Percentiles rank a stretch among this genome's conserved stretches.
Conservation (phyloP, 2,329 filamentous ascomycete genomes). For the Escovopsis weberi region DNA sequence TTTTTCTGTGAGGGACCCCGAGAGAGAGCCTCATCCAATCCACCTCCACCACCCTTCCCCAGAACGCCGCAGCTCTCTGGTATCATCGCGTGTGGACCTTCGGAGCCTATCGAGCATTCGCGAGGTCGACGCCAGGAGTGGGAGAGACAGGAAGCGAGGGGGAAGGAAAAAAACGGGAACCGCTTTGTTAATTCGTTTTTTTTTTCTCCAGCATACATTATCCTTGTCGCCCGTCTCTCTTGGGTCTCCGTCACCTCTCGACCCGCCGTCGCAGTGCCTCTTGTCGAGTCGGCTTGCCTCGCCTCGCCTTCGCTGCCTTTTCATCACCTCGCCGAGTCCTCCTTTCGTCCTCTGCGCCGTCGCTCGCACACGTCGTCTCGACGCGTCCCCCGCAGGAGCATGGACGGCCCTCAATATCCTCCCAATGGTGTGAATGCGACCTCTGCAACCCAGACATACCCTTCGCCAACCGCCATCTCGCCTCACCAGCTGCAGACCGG, state of each 20-base stretch:
- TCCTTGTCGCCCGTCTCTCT: constrained; percentile 7
- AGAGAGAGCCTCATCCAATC: constrained; percentile 24
- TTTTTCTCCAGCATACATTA: constrained; percentile 9
- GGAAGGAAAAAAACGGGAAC: neutral
- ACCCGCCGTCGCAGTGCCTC: neutral
- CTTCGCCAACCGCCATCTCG: constrained; percentile 36
- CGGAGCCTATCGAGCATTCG: no score
- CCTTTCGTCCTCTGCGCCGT: constrained; percentile 3
- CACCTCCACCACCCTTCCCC: constrained; percentile 12
- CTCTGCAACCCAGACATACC: constrained; percentile 33
- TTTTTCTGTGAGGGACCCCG: constrained; percentile 8
- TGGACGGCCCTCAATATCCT: constrained; percentile 41
- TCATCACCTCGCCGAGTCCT: neutral
- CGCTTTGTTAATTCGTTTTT: no score
- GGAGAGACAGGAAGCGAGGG: neutral
- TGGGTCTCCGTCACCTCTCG: neutral
- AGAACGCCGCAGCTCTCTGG: constrained; percentile 15
- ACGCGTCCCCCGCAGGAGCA: constrained; percentile 28
- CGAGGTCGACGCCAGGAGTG: no score
- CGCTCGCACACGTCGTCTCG: constrained; percentile 3
- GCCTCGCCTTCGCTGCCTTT: no score
- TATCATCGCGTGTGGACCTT: constrained; percentile 14
- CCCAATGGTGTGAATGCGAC: constrained; percentile 42
- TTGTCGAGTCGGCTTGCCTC: no score
- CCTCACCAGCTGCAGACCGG: constrained; percentile 36